Evolutionary conservation across 805 yeast genomes (phyloP).

Genomic region (Lipomyces japonicus): DNA sequence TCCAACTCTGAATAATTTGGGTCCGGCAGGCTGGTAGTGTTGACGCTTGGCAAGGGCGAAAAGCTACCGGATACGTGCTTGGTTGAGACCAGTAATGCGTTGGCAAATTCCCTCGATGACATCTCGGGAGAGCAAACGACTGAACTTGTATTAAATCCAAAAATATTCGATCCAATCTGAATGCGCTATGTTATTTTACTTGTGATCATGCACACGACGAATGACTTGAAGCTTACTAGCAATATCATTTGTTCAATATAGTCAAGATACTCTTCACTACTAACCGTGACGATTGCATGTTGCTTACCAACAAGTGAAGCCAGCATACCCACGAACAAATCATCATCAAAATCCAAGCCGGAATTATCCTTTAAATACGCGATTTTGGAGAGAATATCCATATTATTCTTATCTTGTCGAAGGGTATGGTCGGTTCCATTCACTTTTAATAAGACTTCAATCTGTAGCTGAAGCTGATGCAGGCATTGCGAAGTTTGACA

Average conservation of each 20-base stretch:
- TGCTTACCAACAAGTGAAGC: conserved; percentile 15
- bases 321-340: conserved; percentile 23
- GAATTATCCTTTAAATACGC: conserved; percentile 5
- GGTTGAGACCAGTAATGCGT: conserved; percentile 4
- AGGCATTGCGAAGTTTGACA: too few species aligned
- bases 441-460: too few species aligned
- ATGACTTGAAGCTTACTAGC: conserved; percentile 7
- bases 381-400: conserved; percentile 16
- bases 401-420: too few species aligned
- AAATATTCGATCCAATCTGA: conserved; percentile 23
- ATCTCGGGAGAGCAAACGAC: conserved; percentile 12
- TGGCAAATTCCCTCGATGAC: conserved; percentile 21
- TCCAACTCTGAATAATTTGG: neutral
- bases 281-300: conserved; percentile 23
- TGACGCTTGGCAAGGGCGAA: conserved; percentile 16
- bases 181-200: neutral
- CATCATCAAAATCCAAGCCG: conserved; percentile 24
- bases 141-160: conserved; percentile 18
- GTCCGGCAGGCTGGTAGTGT: neutral
- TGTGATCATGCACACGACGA: neutral
- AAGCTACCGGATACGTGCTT: conserved; percentile 10
- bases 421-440: too few species aligned
- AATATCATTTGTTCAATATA: conserved; percentile 18
- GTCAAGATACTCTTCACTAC: conserved; percentile 14
- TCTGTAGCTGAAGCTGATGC: too few species aligned